Evolutionary conservation across 1,139 yeast species (phyloP), one percentile per base, ranked within the genome.

Genomic region (Saccharomyces pastorianus): DNA sequence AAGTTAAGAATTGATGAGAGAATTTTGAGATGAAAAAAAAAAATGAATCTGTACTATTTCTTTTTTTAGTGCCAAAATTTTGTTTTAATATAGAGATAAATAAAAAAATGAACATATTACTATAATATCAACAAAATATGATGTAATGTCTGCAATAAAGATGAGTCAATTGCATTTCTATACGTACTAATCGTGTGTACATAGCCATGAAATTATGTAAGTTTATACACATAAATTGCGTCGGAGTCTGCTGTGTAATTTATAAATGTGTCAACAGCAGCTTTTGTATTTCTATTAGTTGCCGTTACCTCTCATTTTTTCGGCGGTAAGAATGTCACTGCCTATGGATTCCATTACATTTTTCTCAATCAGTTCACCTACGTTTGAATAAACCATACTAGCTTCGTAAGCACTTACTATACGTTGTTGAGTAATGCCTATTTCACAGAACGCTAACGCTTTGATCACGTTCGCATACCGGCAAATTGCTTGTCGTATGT

Each of bases 331-430:
- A 7, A 88, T 83, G 62, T 88, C 95, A 53, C 80, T 78, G 48
- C 96, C 91, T 38, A 91, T 76, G 7, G 79, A 73, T 55, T 82
- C 85, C 83, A 87, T 89, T 13, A 79, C 82, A 44, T 86, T 95
- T 59, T 80, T 82, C 58, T 84, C 90, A 32, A 88, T 82, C 65
- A 93, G 74, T 53, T 80, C 80, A 13, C 95, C 96, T 1, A 85
- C 82, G 58, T 83, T 81, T 9, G 82, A 81, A 66, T 83, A 88
- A 4, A 84, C 86, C 76, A 88, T 76, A 72, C 96, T 87, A 17
- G 96, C 91, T 66, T 93, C 98, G 69, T 91, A 93, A 0, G 95
- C 95, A 67, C 84, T 79, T 20, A 82, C 78, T 20, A 93, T 79
- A 62, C 98, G 75, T 57, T 82, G 81, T 59, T 89, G 96, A 48